Percentiles rank a stretch among this genome's conserved stretches.
These are phyloP conservation scores for Ustilago tritici DNA, from an alignment of 1,284 basidiomycete genomes.

Conservation along the genomic window DNA sequence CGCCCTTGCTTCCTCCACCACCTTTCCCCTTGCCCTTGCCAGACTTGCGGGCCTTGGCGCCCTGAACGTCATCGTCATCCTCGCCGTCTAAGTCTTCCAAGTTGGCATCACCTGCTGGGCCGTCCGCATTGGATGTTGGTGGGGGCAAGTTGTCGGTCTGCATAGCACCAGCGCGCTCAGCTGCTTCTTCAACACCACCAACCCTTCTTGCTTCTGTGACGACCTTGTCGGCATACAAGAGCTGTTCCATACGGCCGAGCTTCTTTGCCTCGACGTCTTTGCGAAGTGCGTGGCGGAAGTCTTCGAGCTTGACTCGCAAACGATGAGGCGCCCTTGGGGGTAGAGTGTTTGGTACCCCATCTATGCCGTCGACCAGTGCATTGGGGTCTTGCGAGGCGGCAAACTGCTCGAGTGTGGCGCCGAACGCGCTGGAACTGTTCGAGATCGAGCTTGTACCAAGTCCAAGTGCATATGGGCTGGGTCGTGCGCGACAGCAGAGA, in stretches of 20 bases:
- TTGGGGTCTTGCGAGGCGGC: constrained; percentile 19
- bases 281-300: constrained; percentile 66
- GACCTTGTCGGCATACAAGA: constrained; percentile 67
- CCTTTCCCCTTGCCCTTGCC: constrained; percentile 27
- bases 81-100: constrained; percentile 34
- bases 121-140: constrained; percentile 20
- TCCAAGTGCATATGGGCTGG: constrained; percentile 57
- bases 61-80: constrained; percentile 15
- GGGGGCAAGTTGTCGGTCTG: constrained; percentile 41
- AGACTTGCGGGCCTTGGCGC: constrained; percentile 22
- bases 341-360: constrained; percentile 21
- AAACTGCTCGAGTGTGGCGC: constrained; percentile 34
- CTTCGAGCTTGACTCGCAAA: constrained; percentile 65
- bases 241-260: constrained; percentile 64
- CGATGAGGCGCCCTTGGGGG: constrained; percentile 52
- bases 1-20: constrained; percentile 22
- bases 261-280: constrained; percentile 65
- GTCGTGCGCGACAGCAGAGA: constrained; percentile 75
- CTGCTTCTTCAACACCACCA: constrained; percentile 62
- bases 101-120: constrained; percentile 13
- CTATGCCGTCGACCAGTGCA: constrained; percentile 24
- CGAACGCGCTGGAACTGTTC: constrained; percentile 34
- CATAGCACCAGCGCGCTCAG: constrained; percentile 57
- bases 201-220: constrained; percentile 65
- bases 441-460: constrained; percentile 50